Conservation (phyloP, 305 asterid genomes). For the Ruellia speciosa region DNA sequence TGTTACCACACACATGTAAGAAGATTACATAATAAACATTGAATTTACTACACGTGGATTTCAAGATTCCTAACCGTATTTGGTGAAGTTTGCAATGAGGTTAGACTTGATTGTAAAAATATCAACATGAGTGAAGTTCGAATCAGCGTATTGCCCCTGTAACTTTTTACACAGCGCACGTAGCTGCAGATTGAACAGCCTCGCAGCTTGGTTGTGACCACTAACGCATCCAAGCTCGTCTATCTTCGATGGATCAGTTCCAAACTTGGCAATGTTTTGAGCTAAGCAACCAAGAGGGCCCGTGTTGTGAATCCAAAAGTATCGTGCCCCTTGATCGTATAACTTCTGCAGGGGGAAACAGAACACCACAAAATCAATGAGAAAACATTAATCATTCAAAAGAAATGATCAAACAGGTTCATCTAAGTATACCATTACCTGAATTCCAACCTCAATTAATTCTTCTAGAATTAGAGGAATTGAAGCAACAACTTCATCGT, state of each 20-base stretch:
- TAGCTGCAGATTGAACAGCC: constrained; percentile 68
- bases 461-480: constrained; percentile 54
- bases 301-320: constrained; percentile 89
- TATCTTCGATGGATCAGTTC: constrained; percentile 63
- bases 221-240: constrained; percentile 88
- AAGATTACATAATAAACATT: neutral
- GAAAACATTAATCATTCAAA: neutral
- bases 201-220: constrained; percentile 77
- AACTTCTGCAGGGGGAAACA: constrained; percentile 37
- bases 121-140: constrained; percentile 55
- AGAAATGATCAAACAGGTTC: neutral
- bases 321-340: constrained; percentile 70
- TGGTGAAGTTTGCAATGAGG: constrained; percentile 66
- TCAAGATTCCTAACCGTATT: constrained; percentile 44
- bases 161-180: constrained; percentile 61
- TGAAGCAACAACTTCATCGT: constrained; percentile 74
- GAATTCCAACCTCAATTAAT: constrained; percentile 62
- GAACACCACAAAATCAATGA: neutral
- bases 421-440: constrained; percentile 31
- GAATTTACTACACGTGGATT: neutral
- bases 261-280: constrained; percentile 74
- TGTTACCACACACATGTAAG: constrained; percentile 19
- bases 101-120: constrained; percentile 71
- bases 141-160: constrained; percentile 64
- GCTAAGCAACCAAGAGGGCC: constrained; percentile 93